Evolutionary conservation across 805 yeast species (phyloP).

Genomic region (Debaryomyces tyrocola): DNA sequence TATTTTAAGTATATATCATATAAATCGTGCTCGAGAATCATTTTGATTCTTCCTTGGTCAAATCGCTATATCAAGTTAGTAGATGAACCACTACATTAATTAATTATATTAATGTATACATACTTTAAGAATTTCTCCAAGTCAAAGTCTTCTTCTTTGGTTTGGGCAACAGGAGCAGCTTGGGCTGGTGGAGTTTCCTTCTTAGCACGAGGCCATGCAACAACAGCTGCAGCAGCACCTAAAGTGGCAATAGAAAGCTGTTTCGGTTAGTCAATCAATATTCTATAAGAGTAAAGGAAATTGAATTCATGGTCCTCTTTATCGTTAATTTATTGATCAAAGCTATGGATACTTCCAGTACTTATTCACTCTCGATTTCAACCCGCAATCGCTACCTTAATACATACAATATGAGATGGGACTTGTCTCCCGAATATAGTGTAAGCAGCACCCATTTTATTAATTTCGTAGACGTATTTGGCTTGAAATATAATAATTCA

Average conservation of each 20-base stretch:
- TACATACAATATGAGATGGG: slow-evolving; percentile 45
- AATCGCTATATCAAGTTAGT: slow-evolving; percentile 34
- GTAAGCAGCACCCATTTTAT: slow-evolving; percentile 40
- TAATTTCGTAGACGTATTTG: not conserved
- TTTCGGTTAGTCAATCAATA: not conserved
- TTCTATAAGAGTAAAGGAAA: too few species aligned
- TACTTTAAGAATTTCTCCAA: slow-evolving; percentile 44
- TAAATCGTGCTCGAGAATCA: slow-evolving; percentile 11
- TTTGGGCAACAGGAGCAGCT: slow-evolving; percentile 18
- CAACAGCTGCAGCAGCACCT: slow-evolving; percentile 37
- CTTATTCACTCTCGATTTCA: not conserved
- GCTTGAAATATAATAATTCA: too few species aligned
- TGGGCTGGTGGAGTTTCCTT: slow-evolving; percentile 20
- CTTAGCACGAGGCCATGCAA: slow-evolving; percentile 37
- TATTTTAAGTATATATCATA: not conserved
- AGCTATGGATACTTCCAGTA: not conserved
- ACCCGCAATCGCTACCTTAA: not conserved
- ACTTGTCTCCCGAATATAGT: slow-evolving; percentile 46
- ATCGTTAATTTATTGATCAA: too few species aligned
- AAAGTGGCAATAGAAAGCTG: slow-evolving; percentile 44
- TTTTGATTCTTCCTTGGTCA: slow-evolving; percentile 42
- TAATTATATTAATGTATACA: slow-evolving; percentile 18
- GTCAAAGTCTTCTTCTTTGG: slow-evolving; percentile 43
- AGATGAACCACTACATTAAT: not conserved
- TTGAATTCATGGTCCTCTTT: not conserved